A percentile compares a stretch with the other conserved stretches of the same genome.
Evolutionary conservation across 345 rosid genomes (phyloP).

Genomic region (Cardiospermum halicacabum): DNA sequence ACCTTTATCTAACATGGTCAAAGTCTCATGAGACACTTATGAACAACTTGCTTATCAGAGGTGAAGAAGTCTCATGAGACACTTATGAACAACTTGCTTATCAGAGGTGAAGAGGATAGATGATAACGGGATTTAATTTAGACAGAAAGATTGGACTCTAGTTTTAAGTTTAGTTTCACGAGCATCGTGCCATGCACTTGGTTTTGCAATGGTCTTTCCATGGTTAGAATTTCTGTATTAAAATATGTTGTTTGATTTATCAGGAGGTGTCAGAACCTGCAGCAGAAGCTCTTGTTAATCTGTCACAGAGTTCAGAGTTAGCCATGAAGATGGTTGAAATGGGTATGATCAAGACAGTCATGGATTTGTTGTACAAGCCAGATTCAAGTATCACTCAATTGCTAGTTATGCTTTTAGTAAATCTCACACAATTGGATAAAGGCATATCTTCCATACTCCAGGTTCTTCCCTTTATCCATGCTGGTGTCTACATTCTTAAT

Average conservation of each 20-base stretch:
- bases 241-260: conserved; percentile 14
- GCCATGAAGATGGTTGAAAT: conserved; percentile 62
- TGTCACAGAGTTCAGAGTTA: conserved; percentile 64
- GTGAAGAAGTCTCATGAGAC: too few relatives aligned
- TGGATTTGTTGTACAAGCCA: conserved; percentile 73
- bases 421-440: conserved; percentile 74
- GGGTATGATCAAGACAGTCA: conserved; percentile 55
- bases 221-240: not conserved
- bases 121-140: not conserved
- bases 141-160: not conserved
- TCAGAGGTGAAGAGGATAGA: not conserved
- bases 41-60: not conserved
- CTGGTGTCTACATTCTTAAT: conserved; percentile 1
- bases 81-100: not conserved
- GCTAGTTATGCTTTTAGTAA: conserved; percentile 87
- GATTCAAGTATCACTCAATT: conserved; percentile 47
- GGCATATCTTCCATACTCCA: conserved; percentile 83
- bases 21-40: not conserved
- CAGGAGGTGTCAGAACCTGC: conserved; percentile 91
- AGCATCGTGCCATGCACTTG: not conserved
- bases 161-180: not conserved
- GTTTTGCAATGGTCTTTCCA: not conserved
- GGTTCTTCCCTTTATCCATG: conserved; percentile 36
- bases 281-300: conserved; percentile 82
- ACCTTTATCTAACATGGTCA: not conserved